Evolutionary conservation across 75 land plant species (phyloP).

Genomic region (Cryptomeria japonica): DNA sequence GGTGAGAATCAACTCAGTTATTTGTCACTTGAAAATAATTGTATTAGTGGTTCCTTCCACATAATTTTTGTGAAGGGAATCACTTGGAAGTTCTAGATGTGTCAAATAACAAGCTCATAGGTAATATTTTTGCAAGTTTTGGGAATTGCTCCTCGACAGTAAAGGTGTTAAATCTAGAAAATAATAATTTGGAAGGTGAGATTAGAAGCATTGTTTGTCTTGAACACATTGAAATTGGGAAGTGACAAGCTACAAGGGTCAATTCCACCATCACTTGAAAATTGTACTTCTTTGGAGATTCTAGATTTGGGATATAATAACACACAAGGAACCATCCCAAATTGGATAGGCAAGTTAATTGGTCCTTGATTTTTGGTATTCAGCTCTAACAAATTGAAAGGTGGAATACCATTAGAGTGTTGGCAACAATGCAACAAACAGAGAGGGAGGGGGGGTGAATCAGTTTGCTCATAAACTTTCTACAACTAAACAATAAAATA

Average conservation of each 20-base stretch:
- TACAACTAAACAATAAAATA: too few species aligned
- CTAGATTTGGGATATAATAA: background rate
- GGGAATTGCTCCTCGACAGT: background rate
- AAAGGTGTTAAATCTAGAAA: background rate
- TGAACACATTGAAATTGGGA: background rate
- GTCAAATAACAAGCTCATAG: background rate
- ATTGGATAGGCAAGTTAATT: background rate
- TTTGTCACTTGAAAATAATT: too few species aligned
- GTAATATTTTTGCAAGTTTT: background rate
- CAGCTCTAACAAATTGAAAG: background rate
- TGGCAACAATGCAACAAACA: too few species aligned
- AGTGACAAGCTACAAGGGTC: background rate
- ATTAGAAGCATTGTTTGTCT: background rate
- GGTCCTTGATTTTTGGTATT: background rate
- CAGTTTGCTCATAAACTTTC: too few species aligned
- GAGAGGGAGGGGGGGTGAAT: too few species aligned
- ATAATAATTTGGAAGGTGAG: background rate
- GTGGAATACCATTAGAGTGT: background rate
- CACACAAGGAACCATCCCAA: background rate
- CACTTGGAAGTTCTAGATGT: background rate
- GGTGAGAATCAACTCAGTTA: background rate
- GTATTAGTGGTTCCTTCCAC: background rate
- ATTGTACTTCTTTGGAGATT: background rate
- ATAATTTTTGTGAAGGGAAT: background rate
- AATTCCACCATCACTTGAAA: background rate